Conservation (phyloP, 257 asterid genomes). For the Solanum gracilifrons region DNA sequence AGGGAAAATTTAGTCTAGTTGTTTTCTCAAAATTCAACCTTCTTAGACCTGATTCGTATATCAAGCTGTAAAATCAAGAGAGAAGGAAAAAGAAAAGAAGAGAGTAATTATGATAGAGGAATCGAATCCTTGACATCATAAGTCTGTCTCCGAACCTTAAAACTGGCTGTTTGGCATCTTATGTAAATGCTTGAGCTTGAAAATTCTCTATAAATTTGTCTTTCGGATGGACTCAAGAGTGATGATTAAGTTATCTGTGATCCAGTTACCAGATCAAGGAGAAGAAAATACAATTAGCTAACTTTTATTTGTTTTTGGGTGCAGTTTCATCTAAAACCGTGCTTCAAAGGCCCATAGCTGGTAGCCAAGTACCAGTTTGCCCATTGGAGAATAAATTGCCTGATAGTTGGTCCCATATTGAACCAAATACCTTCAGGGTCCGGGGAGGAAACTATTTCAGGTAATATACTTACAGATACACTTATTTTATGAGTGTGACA, state of each 20-base stretch:
- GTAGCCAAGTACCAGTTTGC: slow-evolving; percentile 79
- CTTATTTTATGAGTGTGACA: neutral
- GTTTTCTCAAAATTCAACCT: neutral
- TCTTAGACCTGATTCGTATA: neutral
- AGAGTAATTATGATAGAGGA: neutral
- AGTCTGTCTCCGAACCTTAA: neutral
- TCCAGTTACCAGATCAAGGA: neutral
- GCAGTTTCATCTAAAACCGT: slow-evolving; percentile 71
- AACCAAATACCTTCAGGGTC: slow-evolving; percentile 69
- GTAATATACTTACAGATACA: slow-evolving; percentile 16
- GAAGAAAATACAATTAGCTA: neutral
- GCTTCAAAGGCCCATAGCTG: slow-evolving; percentile 72
- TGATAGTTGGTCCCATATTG: slow-evolving; percentile 80
- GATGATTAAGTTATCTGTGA: neutral
- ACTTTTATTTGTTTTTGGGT: neutral
- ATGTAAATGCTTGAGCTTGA: neutral
- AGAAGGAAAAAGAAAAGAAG: neutral
- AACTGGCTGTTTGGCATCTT: neutral
- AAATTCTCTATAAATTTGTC: neutral
- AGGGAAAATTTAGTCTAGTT: neutral
- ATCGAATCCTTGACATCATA: neutral
- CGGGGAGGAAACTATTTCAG: slow-evolving; percentile 72
- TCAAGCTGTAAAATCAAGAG: neutral
- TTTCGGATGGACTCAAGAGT: neutral
- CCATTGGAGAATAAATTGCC: slow-evolving; percentile 76